phyloP scores from a whole-genome alignment of 768 basidiomycete species.

The Neoboletus magnificus region DNA sequence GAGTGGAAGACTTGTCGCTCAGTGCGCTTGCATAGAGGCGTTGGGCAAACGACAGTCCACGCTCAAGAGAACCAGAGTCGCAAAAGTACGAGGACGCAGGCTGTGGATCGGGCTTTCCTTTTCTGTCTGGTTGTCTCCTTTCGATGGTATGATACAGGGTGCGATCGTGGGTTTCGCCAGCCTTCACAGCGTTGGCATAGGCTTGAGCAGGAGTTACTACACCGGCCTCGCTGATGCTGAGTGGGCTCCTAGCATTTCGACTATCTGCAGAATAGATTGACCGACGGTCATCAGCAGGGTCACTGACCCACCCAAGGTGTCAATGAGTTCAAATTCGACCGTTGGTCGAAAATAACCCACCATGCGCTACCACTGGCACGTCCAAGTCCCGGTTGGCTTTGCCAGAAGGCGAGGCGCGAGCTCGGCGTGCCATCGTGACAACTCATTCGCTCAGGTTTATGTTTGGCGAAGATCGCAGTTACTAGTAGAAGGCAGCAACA shows the following conservation, averaged over 20 bases:
- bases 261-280: not conserved
- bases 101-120: not conserved
- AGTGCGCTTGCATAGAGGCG: conserved; percentile 43
- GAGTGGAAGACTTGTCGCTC: conserved; percentile 13
- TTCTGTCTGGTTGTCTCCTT: conserved; percentile 13
- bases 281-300: not conserved
- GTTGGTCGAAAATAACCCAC: not conserved
- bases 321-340: not conserved
- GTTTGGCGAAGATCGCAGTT: not conserved
- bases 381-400: not conserved
- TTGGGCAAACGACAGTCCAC: conserved; percentile 37
- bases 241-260: not conserved
- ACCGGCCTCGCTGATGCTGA: not conserved
- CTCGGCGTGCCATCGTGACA: not conserved
- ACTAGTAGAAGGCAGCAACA: not conserved
- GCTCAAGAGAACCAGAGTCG: conserved; percentile 5
- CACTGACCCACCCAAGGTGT: not conserved
- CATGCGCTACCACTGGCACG: not conserved
- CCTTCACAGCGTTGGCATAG: conserved; percentile 12
- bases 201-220: conserved; percentile 22
- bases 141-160: conserved; percentile 17
- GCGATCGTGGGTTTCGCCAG: conserved; percentile 8
- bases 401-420: not conserved
- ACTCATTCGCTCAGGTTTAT: conserved; percentile 10
- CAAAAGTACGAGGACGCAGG: not conserved